Evolutionary conservation across 768 basidiomycete species (phyloP), one percentile per base, ranked within the genome.

Genomic region (Cystoderma amianthinum): DNA sequence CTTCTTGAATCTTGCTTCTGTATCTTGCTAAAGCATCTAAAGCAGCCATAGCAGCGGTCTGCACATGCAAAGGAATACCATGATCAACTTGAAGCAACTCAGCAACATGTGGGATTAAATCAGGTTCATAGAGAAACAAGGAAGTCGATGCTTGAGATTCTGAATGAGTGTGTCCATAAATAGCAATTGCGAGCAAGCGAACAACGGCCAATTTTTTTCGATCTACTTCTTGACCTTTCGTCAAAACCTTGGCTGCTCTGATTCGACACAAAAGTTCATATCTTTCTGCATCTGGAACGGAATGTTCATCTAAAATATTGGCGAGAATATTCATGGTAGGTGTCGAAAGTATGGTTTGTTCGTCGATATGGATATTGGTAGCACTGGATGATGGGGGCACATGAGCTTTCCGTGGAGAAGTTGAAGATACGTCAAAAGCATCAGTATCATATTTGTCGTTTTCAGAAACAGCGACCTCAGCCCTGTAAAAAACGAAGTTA

Each of bases 41-140:
- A n/a, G 89, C 84, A 19, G 84, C 77, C 42, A 98, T 74, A 12
- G 93, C 88, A 1, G 88, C 83, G 2, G 84, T 85, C 59, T 94
- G 87, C 5, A 96, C 76, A 20, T 71, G 59, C 36, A 81, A 65
- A 6, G 85, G 78, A 19, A 95, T 72, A 28, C 72, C 75, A 34
- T 70, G 72, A 53, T 91, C 86, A 32, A 88, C 75, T 53, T 90
- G 88, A 30, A 98, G 72, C 17, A 98, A 72, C 52, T 94, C 91
- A 9, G 93, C 90, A 44, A 97, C 71, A 53, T 94, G 89, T 1
- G 74, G 67, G 50, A 96, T 82, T 39, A 98, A 71, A 53, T 96
- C 94, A 5, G 95, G 95, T 58, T 98, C 94, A 54, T 92, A 94
- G 9, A 98, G 72, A 67, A 98, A 95, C 32, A 98, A 71, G 5